Evolutionary conservation across 805 yeast genomes (phyloP), one percentile per base, ranked within the genome.

Genomic region (Kuraishia ogatae): DNA sequence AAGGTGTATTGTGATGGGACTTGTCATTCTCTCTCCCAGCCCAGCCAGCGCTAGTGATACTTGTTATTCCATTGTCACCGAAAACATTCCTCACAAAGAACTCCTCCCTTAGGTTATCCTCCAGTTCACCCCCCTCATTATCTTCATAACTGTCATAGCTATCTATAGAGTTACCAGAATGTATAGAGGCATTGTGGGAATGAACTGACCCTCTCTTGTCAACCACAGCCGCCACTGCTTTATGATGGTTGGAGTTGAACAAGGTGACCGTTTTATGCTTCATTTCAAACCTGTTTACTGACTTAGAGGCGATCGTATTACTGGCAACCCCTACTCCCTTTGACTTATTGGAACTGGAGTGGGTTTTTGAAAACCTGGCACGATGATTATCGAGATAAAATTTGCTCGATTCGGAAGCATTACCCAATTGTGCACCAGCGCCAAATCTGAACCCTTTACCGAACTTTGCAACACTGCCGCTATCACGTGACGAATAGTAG

Each of bases 181-280:
- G 61, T 24, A 59, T 50, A 29, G 56, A 54, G 11, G 58, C 60
- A 39, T 20, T 55, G 20, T 51, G 46, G n/a, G 57, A 57, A 21
- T 53, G 48, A 13, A 29, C 49, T 2, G 48, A 39, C 11, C 17
- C 43, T 20, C 21, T 24, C 43, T 17, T 48, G 2, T 48, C 50
- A 11, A 49, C 23, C 15, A 19, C 39, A 53, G 21, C 29, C 29
- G 28, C 51, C 47, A 39, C 21, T 13, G 3, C 29, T 20, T 8
- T 35, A 35, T 35, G 43, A 15, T 46, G 50, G 28, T 52, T 50
- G 39, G 62, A 55, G 0, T 59, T 60, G 58, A 62, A 70, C 24
- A 70, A 54, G 1, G 72, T 70, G 51, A 67, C 67, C 10, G 73
- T 70, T 48, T 61, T 62, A 39, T 65, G 62, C 19, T 59, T 58